Percentiles rank a stretch among this genome's conserved stretches.
These are phyloP conservation scores for Plasmopara viticola DNA, from an alignment of 352 stramenopile species.

Conservation along the genomic window DNA sequence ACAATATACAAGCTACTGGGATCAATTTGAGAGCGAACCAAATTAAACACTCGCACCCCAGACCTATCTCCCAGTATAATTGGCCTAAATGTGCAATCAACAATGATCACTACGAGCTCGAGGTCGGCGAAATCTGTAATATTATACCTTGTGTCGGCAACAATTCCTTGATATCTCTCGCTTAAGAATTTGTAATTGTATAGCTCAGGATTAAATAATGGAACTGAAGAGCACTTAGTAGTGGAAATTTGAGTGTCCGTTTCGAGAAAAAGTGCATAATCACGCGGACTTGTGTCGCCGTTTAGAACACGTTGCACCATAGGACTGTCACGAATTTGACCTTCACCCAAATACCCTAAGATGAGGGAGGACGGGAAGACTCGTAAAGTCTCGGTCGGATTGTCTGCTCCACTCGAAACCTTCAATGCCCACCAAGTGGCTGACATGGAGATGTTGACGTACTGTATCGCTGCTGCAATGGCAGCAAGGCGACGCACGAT, in stretches of 20 bases:
- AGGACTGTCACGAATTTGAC: conserved; percentile 25
- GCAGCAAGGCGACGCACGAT: conserved; percentile 17
- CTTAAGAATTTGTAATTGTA: conserved; percentile 36
- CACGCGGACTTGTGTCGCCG: conserved; percentile 24
- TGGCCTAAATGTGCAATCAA: too few relatives aligned
- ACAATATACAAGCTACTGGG: too few relatives aligned
- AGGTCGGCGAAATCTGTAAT: too few relatives aligned
- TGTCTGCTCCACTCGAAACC: conserved; percentile 14
- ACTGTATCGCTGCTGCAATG: conserved; percentile 29
- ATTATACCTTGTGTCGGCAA: too few relatives aligned
- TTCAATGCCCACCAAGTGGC: conserved; percentile 20
- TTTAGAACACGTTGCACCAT: conserved; percentile 21
- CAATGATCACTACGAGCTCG: too few relatives aligned
- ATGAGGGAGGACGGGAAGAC: conserved; percentile 22
- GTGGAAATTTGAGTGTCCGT: conserved; percentile 16
- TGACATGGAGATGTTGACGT: conserved; percentile 22
- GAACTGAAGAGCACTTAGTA: conserved; percentile 13
- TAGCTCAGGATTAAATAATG: conserved; percentile 15
- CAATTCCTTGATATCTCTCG: conserved; percentile 10
- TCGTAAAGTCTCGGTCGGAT: conserved; percentile 9
- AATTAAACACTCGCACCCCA: too few relatives aligned
- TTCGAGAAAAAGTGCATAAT: conserved; percentile 33
- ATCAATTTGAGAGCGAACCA: too few relatives aligned
- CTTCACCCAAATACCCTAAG: conserved; percentile 20
- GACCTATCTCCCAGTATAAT: too few relatives aligned